A percentile compares a stretch with the other conserved stretches of the same genome.
These are phyloP conservation scores for Tylopilus rubrobrunneus DNA, from an alignment of 768 basidiomycete genomes.

Conservation along the genomic window DNA sequence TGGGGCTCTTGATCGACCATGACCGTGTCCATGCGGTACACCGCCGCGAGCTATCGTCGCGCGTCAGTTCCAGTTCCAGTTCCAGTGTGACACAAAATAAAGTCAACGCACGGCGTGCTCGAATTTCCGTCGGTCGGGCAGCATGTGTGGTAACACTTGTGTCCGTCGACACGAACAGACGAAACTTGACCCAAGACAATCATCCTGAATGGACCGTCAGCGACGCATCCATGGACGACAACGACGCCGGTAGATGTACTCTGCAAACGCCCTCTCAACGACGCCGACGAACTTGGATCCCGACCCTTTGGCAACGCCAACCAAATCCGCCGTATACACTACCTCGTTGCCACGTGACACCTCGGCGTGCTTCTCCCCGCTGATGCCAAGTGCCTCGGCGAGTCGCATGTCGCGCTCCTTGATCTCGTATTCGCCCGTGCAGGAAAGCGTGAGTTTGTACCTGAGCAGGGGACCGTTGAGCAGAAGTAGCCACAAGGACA, in stretches of 20 bases:
- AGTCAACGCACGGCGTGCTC: constrained; percentile 60
- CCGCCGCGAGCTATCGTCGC: constrained; percentile 55
- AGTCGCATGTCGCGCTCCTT: constrained; percentile 84
- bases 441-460: constrained; percentile 51
- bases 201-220: too few species aligned
- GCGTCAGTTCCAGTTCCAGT: neutral
- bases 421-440: constrained; percentile 77
- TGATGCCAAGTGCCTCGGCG: constrained; percentile 91
- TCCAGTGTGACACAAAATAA: neutral
- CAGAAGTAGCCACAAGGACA: constrained; percentile 79
- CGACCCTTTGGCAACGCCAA: constrained; percentile 47
- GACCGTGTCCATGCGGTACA: constrained; percentile 80
- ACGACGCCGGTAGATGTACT: constrained; percentile 51
- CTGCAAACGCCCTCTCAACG: constrained; percentile 80
- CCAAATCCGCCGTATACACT: constrained; percentile 60
- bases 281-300: constrained; percentile 60
- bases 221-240: too few species aligned
- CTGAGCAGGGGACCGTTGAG: constrained; percentile 69
- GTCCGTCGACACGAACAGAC: constrained; percentile 59
- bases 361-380: constrained; percentile 40
- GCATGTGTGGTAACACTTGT: constrained; percentile 80
- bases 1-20: constrained; percentile 92
- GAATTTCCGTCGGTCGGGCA: constrained; percentile 75
- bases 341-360: constrained; percentile 24
- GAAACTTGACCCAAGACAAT: too few species aligned